Evolutionary conservation across 2,329 filamentous ascomycete genomes (phyloP), one percentile per base, ranked within the genome.

Genomic region (Xylariaceae sp.): DNA sequence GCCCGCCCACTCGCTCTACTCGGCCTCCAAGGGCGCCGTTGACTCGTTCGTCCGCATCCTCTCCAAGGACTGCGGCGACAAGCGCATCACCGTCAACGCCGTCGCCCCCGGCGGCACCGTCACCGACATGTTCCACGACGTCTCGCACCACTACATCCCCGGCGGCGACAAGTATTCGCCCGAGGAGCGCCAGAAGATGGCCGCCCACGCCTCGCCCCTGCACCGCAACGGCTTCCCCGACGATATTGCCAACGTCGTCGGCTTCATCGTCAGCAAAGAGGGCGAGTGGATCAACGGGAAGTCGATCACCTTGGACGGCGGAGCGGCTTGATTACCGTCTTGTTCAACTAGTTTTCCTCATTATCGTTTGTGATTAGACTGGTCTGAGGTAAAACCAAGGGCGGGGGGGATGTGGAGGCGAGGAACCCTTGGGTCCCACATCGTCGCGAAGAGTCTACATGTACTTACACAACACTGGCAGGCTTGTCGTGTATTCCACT

Each of bases 31-130:
- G 68, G 83, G 80, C 47, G 76, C 83, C 23, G 78, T 87, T 39
- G 83, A 86, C 59, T 80, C 80, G 8, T 84, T 87, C 59, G 80
- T 83, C 46, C 80, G 83, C 56, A 77, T 73, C 47, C 82, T 87
- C 61, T 79, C 83, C 5, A 79, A 77, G 29, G 79, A 83, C 63
- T 77, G 72, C 45, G 75, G 80, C 34, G 72, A 80, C 62, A 70
- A 77, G 50, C 73, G 75, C 35, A 78, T 81, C 53, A 80, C 77
- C 0, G 76, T 81, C 55, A 82, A 82, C 50, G 75, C 72, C 28
- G 67, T 82, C 19, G 78, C 78, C 0, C 78, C 78, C 15, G 27
- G 27, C 15, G 27, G 27, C 27, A 78, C 79, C 57, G 79, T 78
- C 63, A 77, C 71, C 11, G 77, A 80, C 46, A 80, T 81, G 77